Evolutionary conservation across 169 alveolate species (phyloP).

Genomic region (Plasmodium gonderi): DNA sequence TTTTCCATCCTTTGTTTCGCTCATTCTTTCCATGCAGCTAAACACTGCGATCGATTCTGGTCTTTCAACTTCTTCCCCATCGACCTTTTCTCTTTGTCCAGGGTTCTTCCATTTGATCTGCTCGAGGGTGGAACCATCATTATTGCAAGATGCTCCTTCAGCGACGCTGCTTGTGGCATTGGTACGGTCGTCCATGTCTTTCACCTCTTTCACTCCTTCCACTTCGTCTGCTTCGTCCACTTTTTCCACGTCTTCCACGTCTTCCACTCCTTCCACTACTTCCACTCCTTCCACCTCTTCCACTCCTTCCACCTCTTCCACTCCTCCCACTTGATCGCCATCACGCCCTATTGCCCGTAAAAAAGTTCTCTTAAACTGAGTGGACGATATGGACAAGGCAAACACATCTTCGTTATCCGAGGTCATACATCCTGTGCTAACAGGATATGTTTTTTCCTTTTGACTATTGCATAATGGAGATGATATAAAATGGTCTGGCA

Average conservation of each 20-base stretch:
- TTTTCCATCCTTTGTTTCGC: background rate
- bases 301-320: background rate
- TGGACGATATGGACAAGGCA: slow-evolving; percentile 21
- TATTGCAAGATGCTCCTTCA: too few species aligned
- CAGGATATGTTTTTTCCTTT: background rate
- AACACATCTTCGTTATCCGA: slow-evolving; percentile 11
- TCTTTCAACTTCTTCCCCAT: too few species aligned
- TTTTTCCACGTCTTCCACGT: background rate
- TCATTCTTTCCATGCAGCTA: background rate
- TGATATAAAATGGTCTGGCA: background rate
- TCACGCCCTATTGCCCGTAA: background rate
- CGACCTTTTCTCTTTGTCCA: too few species aligned
- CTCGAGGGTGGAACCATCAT: too few species aligned
- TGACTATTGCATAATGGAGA: background rate
- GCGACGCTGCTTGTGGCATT: too few species aligned
- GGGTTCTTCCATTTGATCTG: too few species aligned
- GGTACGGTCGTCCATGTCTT: too few species aligned
- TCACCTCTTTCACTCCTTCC: background rate
- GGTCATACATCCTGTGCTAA: background rate
- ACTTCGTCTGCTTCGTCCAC: background rate
- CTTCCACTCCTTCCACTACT: background rate
- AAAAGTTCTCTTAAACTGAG: slow-evolving; percentile 6
- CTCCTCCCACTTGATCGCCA: background rate
- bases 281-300: background rate
- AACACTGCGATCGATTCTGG: too few species aligned